phyloP scores from a whole-genome alignment of 306 rosid species.

The Casuarina cunninghamiana region DNA sequence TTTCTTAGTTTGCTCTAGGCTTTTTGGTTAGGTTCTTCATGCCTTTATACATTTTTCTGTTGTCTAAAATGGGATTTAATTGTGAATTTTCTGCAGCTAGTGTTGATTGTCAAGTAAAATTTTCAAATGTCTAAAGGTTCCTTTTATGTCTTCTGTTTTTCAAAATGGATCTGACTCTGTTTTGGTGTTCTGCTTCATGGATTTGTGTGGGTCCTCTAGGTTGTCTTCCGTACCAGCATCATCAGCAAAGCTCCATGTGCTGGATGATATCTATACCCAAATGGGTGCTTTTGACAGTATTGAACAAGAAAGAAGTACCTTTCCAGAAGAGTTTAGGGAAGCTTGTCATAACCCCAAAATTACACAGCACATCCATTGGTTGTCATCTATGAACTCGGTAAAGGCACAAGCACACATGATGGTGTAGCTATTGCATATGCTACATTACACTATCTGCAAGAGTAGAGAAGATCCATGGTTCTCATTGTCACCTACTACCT shows the following conservation, averaged over 20 bases:
- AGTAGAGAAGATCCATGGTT: constrained; percentile 68
- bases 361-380: constrained; percentile 72
- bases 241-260: constrained; percentile 74
- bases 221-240: constrained; percentile 92
- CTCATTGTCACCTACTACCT: constrained; percentile 95
- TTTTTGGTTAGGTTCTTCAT: background rate
- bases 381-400: constrained; percentile 90
- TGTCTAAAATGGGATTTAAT: background rate
- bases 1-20: constrained; percentile 17
- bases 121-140: constrained; percentile 9
- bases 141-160: constrained; percentile 21
- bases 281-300: constrained; percentile 98
- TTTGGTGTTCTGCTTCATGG: constrained; percentile 26
- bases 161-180: constrained; percentile 14
- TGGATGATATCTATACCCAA: constrained; percentile 82
- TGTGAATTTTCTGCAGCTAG: background rate
- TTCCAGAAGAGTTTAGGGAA: constrained; percentile 86
- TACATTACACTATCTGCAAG: constrained; percentile 69
- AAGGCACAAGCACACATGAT: constrained; percentile 97
- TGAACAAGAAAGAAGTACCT: constrained; percentile 92
- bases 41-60: background rate
- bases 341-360: constrained; percentile 68
- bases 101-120: constrained; percentile 22
- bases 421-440: constrained; percentile 94
- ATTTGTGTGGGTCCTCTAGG: constrained; percentile 58